Percentiles rank a stretch among this genome's conserved stretches.
These are phyloP conservation scores for Populus euphratica DNA, from an alignment of 345 rosid genomes.

Conservation along the genomic window DNA sequence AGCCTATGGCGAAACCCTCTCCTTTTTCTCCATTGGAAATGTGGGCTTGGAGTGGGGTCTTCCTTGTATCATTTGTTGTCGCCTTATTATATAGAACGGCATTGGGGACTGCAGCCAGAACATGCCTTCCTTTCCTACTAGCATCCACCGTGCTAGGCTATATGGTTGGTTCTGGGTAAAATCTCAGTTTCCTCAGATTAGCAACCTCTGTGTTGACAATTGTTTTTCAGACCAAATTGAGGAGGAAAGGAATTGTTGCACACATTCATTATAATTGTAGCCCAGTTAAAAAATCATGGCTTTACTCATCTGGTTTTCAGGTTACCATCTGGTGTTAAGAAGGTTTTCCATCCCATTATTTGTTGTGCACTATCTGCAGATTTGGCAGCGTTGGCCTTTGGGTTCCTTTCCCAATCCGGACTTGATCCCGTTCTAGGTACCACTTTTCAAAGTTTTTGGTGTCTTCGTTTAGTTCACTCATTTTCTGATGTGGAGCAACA, in stretches of 20 bases:
- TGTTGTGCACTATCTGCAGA: constrained; percentile 82
- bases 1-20: constrained; percentile 85
- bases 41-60: constrained; percentile 76
- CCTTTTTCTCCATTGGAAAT: constrained; percentile 70
- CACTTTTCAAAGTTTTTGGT: not conserved
- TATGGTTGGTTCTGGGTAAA: constrained; percentile 81
- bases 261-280: no score
- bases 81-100: constrained; percentile 64
- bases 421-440: constrained; percentile 83
- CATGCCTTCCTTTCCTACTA: constrained; percentile 88
- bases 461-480: not conserved
- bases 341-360: constrained; percentile 78
- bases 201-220: not conserved
- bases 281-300: not conserved
- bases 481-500: not conserved
- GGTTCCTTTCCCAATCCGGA: constrained; percentile 71
- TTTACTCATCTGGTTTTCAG: constrained; percentile 37
- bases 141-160: constrained; percentile 88
- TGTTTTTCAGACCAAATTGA: not conserved
- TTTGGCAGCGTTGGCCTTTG: constrained; percentile 76
- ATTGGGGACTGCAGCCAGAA: constrained; percentile 74
- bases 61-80: constrained; percentile 58
- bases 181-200: constrained; percentile 4
- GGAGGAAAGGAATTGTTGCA: not conserved
- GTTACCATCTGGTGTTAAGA: constrained; percentile 72